phyloP scores from a whole-genome alignment of 2,329 filamentous ascomycete genomes.

The Emericellopsis cladophorae region DNA sequence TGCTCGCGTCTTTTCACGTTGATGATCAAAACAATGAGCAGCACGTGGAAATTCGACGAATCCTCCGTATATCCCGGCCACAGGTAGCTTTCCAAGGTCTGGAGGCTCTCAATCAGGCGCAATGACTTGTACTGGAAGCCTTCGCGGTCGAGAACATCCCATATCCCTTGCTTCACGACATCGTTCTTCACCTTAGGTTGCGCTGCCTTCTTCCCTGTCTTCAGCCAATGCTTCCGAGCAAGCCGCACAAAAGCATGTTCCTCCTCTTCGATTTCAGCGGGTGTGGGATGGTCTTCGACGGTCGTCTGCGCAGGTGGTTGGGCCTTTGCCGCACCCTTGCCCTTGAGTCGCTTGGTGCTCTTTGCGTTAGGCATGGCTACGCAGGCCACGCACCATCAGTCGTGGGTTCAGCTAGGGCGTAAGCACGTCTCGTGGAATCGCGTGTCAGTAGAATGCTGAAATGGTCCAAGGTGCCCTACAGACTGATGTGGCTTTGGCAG shows the following conservation, averaged over 20 bases:
- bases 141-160: constrained; percentile 76
- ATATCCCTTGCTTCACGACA: constrained; percentile 75
- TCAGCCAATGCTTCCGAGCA: constrained; percentile 78
- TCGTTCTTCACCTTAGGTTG: constrained; percentile 71
- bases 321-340: constrained; percentile 30
- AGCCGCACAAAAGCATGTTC: constrained; percentile 63
- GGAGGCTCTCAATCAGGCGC: constrained; percentile 75
- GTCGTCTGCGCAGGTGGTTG: constrained; percentile 19
- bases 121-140: constrained; percentile 68
- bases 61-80: constrained; percentile 90
- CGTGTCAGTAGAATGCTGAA: too few species aligned
- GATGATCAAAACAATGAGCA: constrained; percentile 73
- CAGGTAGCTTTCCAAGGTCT: constrained; percentile 83
- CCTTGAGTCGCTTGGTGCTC: constrained; percentile 39
- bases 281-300: constrained; percentile 32
- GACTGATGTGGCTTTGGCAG: too few species aligned
- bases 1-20: constrained; percentile 84
- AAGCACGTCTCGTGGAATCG: too few species aligned
- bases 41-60: constrained; percentile 81
- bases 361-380: constrained; percentile 45
- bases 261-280: constrained; percentile 57
- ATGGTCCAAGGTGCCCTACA: too few species aligned
- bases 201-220: constrained; percentile 42
- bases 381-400: not conserved
- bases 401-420: too few species aligned